Evolutionary conservation across 352 stramenopile species (phyloP).

Genomic region (Phytophthora ramorum): DNA sequence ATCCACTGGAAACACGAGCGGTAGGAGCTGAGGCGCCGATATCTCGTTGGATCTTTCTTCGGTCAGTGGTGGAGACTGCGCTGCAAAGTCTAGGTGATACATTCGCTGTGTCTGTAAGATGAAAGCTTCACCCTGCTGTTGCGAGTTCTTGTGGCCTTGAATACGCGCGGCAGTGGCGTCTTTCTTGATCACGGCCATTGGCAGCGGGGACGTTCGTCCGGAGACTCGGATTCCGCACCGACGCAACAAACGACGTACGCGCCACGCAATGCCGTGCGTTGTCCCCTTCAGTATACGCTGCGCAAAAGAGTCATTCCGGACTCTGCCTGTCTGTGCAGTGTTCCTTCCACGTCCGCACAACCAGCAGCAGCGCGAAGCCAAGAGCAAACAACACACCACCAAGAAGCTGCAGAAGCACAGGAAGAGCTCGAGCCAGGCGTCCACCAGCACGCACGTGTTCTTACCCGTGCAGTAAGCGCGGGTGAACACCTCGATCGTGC

Average conservation of each 20-base stretch:
- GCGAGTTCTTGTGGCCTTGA: conserved; percentile 79
- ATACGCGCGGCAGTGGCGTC: conserved; percentile 69
- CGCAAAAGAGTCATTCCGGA: conserved; percentile 24
- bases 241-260: conserved; percentile 18
- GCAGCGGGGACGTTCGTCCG: conserved; percentile 50
- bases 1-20: conserved; percentile 14
- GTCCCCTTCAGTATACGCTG: conserved; percentile 17
- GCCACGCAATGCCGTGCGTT: conserved; percentile 6
- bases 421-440: conserved; percentile 65
- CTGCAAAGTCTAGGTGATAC: conserved; percentile 48
- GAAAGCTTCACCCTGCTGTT: conserved; percentile 71
- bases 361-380: conserved; percentile 36
- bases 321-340: neutral
- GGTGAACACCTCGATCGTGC: conserved; percentile 66
- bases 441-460: conserved; percentile 69
- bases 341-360: conserved; percentile 14
- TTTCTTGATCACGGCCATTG: conserved; percentile 72
- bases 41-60: conserved; percentile 6
- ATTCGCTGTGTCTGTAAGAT: conserved; percentile 77
- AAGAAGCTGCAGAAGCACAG: conserved; percentile 41
- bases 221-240: conserved; percentile 15
- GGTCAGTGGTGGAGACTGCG: conserved; percentile 8
- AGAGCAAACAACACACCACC: conserved; percentile 33
- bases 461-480: conserved; percentile 47
- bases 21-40: neutral